Base-by-base conservation (phyloP, 352 stramenopile genomes). In the Phytophthora chlamydospora region DNA sequence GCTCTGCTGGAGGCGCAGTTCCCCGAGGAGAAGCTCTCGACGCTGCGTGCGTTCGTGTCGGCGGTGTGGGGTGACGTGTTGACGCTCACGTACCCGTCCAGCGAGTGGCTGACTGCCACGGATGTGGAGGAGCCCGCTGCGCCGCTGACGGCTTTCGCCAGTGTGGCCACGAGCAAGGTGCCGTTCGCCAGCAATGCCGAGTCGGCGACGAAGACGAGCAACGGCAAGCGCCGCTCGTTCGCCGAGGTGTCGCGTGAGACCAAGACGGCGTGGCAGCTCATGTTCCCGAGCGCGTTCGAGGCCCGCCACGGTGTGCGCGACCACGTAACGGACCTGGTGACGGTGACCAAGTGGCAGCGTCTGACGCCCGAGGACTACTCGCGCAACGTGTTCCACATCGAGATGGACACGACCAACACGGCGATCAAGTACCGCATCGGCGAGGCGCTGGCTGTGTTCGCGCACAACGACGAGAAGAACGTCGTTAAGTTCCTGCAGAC, bases 331-430 rank as follows among this genome's bases (percentile, higher is more conserved):
- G 78, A 85, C 31, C 46, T 94, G 13, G 80, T 92, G 49, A 73
- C 60, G 19, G 80, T 94, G 43, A 92, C 80, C 44, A 90, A 90
- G 53, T 92, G 83, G 76, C 68, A 90, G 58, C 82, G 88, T 24
- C 69, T 96, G 38, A 96, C 88, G 13, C 88, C 88, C 0, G 56
- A 50, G 11, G 83, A 91, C 61, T 96, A 96, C 74, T 80, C 75
- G 58, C 84, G 88, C 34, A 92, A 96, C 63, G 88, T 96, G 33
- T 92, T 93, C 73, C 88, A 95, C 67, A 52, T 95, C 42, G 84
- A 92, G 55, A 91, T 96, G 75, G 88, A 95, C 71, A 93, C 89
- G 46, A 87, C 62, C 17, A 85, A 85, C 69, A 90, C 79, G 16
- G 68, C 66, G 32, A 89, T 96, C 66, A 80, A 84, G 78, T 96